Conservation (phyloP, 2,329 filamentous ascomycete genomes). For the Alternaria gansuensis region DNA sequence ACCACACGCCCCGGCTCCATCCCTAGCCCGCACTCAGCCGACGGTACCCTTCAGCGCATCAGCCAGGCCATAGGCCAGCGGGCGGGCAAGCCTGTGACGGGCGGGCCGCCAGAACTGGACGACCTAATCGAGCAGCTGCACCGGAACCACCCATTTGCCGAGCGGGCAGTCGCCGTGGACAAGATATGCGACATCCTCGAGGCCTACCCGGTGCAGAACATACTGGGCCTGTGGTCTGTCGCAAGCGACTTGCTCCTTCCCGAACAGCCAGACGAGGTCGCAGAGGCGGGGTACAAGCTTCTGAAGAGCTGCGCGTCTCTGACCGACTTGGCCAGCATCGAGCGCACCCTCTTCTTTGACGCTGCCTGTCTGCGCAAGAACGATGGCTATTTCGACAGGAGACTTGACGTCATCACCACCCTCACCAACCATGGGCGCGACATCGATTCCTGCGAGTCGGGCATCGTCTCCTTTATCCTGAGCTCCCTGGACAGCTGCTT, state of each 20-base stretch:
- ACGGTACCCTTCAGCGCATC: conserved; percentile 42
- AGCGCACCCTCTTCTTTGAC: conserved; percentile 53
- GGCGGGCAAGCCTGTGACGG: conserved; percentile 36
- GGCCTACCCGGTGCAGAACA: conserved; percentile 49
- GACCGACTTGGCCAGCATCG: conserved; percentile 46
- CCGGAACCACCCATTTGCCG: conserved; percentile 34
- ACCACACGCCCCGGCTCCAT: conserved; percentile 33
- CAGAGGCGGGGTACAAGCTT: conserved; percentile 47
- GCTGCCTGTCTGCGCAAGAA: conserved; percentile 43
- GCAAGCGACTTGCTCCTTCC: conserved; percentile 51
- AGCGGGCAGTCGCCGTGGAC: conserved; percentile 45
- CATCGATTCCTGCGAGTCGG: conserved; percentile 51
- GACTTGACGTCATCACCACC: conserved; percentile 48
- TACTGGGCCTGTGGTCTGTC: conserved; percentile 50
- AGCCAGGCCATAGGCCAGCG: conserved; percentile 34
- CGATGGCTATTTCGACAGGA: conserved; percentile 43
- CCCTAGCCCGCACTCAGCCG: conserved; percentile 37
- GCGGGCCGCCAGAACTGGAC: conserved; percentile 51
- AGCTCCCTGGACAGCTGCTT: conserved; percentile 48
- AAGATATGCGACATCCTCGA: conserved; percentile 48
- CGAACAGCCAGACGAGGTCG: conserved; percentile 46
- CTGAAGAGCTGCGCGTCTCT: conserved; percentile 47
- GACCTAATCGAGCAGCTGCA: conserved; percentile 46
- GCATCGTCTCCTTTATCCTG: conserved; percentile 47
- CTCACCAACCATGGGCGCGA: conserved; percentile 52